Evolutionary conservation across 1,139 yeast species (phyloP).

Genomic region (Meyerozyma sp.): DNA sequence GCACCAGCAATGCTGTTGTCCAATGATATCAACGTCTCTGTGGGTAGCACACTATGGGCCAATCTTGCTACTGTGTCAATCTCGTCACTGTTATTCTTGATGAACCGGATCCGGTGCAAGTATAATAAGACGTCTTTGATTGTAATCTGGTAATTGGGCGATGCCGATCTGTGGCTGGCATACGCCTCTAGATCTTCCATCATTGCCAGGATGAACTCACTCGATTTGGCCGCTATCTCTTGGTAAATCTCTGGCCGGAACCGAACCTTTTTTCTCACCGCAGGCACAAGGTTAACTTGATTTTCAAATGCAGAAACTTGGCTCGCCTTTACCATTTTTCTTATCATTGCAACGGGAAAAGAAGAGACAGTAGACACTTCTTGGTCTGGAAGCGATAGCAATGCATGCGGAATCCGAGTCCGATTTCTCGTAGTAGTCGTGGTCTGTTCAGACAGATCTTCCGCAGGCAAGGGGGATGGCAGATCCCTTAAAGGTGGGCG

Average conservation of each 20-base stretch:
- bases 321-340: background rate
- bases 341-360: background rate
- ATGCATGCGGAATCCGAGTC: background rate
- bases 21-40: slow-evolving; percentile 30
- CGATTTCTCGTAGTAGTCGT: background rate
- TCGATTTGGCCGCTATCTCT: background rate
- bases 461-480: background rate
- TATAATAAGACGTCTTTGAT: slow-evolving; percentile 32
- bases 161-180: slow-evolving; percentile 19
- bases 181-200: slow-evolving; percentile 16
- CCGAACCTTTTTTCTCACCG: background rate
- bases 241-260: background rate
- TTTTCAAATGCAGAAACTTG: background rate
- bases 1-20: slow-evolving; percentile 23
- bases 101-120: slow-evolving; percentile 21
- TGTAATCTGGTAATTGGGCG: slow-evolving; percentile 19
- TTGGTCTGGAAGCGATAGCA: background rate
- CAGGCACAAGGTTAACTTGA: background rate
- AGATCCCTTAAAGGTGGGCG: background rate
- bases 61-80: slow-evolving; percentile 23
- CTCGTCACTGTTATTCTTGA: slow-evolving; percentile 7
- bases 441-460: background rate
- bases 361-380: background rate
- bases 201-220: slow-evolving; percentile 6
- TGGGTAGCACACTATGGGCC: slow-evolving; percentile 33